Evolutionary conservation across 768 basidiomycete species (phyloP).

Genomic region (Lactifluus pinguis): DNA sequence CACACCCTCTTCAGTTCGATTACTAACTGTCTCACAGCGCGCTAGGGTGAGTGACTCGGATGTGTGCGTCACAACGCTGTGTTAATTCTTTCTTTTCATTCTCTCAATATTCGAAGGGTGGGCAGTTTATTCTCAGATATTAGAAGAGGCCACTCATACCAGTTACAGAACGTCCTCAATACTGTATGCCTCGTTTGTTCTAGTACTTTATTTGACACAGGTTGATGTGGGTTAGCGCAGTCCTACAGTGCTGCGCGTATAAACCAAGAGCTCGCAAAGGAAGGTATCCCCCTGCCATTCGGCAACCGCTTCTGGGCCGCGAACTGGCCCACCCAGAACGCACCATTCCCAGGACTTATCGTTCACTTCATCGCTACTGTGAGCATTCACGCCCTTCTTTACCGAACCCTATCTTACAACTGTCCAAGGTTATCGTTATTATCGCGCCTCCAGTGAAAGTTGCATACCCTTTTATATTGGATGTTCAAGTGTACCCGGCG

Average conservation of each 20-base stretch:
- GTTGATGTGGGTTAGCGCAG: conserved; percentile 22
- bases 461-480: conserved; percentile 54
- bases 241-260: conserved; percentile 43
- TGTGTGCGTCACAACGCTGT: background rate
- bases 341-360: conserved; percentile 47
- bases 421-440: conserved; percentile 39
- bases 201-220: background rate
- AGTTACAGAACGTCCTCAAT: conserved; percentile 10
- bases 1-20: background rate
- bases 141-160: background rate
- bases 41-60: conserved; percentile 23
- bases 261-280: conserved; percentile 56
- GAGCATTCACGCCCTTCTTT: conserved; percentile 4
- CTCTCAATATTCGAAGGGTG: conserved; percentile 1
- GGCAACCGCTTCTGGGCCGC: conserved; percentile 53
- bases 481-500: conserved; percentile 42
- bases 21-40: conserved; percentile 23
- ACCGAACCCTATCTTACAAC: background rate
- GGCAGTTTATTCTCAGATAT: background rate
- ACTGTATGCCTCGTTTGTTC: background rate
- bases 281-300: conserved; percentile 52
- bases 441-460: conserved; percentile 43
- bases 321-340: conserved; percentile 51
- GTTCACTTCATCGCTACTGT: conserved; percentile 48
- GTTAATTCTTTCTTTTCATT: background rate